Conservation (phyloP, 139 green algal genomes). For the Picochlorum costavermella region DNA sequence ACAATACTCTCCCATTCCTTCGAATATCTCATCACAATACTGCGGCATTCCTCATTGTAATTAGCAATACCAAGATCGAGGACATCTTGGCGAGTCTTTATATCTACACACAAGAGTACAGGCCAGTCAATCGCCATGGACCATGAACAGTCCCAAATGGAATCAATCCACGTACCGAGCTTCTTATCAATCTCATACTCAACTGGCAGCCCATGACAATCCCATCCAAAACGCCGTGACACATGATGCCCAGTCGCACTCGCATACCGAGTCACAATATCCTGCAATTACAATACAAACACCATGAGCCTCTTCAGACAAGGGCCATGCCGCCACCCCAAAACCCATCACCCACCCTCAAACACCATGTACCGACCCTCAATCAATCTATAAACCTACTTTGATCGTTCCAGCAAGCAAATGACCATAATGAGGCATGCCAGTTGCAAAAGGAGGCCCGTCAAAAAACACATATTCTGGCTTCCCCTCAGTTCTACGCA, state of each 20-base stretch:
- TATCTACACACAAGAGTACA: slow-evolving; percentile 41
- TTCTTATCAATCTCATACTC: slow-evolving; percentile 99
- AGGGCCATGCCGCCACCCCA: not conserved
- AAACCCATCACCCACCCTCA: too few species aligned
- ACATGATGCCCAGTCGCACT: slow-evolving; percentile 82
- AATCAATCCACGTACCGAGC: slow-evolving; percentile 53
- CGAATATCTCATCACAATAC: slow-evolving; percentile 97
- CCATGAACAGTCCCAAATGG: not conserved
- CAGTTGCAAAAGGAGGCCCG: slow-evolving; percentile 96
- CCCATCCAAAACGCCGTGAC: slow-evolving; percentile 85
- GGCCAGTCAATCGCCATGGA: not conserved
- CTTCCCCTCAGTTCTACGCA: slow-evolving; percentile 73
- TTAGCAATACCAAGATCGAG: slow-evolving; percentile 88
- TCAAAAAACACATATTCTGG: slow-evolving; percentile 97
- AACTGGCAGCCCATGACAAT: slow-evolving; percentile 97
- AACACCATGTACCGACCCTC: not conserved
- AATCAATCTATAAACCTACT: slow-evolving; percentile 29
- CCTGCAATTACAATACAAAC: slow-evolving; percentile 39
- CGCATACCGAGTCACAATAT: slow-evolving; percentile 95
- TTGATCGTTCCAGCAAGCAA: slow-evolving; percentile 97
- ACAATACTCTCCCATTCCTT: slow-evolving; percentile 93
- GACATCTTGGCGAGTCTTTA: slow-evolving; percentile 82
- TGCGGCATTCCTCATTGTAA: slow-evolving; percentile 99
- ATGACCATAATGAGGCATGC: slow-evolving; percentile 97
- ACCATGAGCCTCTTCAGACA: not conserved